A percentile compares a stretch with the other conserved stretches of the same genome.
Conservation (phyloP, 108 stramenopile species). For the Conticribra weissflogii region DNA sequence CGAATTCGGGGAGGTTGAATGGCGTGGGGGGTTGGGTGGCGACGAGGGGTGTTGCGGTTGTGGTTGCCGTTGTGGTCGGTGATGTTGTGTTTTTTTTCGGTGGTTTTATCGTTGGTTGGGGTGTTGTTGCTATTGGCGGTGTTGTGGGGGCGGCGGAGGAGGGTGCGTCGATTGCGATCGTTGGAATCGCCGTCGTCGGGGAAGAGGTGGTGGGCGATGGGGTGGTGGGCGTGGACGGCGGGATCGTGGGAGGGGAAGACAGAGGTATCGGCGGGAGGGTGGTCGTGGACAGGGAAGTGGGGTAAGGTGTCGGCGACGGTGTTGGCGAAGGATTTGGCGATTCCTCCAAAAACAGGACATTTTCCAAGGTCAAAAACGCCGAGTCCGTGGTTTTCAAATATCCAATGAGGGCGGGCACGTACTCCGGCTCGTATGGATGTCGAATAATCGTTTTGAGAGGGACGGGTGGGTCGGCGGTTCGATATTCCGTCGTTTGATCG, state of each 20-base stretch:
- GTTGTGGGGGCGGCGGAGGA: too few species aligned
- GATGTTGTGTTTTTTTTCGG: too few species aligned
- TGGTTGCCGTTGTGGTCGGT: not conserved
- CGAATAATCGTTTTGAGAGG: constrained; percentile 26
- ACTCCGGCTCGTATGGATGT: constrained; percentile 25
- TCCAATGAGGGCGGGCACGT: constrained; percentile 20
- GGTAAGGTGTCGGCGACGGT: constrained; percentile 1
- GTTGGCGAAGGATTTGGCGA: not conserved
- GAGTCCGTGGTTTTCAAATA: constrained; percentile 26
- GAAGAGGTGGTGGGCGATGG: too few species aligned
- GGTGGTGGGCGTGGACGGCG: not conserved
- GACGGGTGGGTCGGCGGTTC: constrained; percentile 31
- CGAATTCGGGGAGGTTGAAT: not conserved
- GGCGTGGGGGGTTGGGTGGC: constrained; percentile 1
- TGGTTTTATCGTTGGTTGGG: too few species aligned
- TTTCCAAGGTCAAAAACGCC: constrained; percentile 25
- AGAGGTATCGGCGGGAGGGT: not conserved
- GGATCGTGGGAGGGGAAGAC: not conserved
- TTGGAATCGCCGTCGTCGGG: too few species aligned
- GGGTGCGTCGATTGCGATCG: too few species aligned
- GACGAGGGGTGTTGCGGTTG: not conserved
- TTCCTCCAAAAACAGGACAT: constrained; percentile 23
- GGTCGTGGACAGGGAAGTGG: not conserved
- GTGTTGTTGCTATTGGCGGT: too few species aligned
- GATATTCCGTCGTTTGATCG: constrained; percentile 40